These are phyloP conservation scores for Aspergillus udagawae DNA, from an alignment of 2,329 filamentous ascomycete species.

Conservation along the genomic window DNA sequence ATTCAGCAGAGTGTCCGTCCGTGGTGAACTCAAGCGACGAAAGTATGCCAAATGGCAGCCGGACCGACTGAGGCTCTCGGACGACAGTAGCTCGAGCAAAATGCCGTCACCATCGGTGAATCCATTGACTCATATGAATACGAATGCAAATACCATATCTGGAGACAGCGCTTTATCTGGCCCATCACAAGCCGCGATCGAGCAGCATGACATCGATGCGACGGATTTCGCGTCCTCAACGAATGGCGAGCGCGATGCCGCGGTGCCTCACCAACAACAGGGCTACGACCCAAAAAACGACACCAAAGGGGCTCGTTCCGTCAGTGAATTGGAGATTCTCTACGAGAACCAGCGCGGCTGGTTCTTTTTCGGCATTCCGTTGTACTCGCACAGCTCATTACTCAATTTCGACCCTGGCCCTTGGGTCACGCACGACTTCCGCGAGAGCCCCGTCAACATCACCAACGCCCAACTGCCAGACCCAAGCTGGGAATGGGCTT, in stretches of 20 bases:
- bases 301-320: conserved; percentile 19
- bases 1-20: conserved; percentile 30
- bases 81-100: conserved; percentile 11
- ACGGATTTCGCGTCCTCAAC: conserved; percentile 12
- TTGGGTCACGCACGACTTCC: conserved; percentile 70
- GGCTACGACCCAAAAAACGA: background rate
- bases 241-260: background rate
- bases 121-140: conserved; percentile 6
- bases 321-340: conserved; percentile 70
- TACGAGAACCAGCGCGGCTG: conserved; percentile 94
- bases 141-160: conserved; percentile 6
- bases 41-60: conserved; percentile 52
- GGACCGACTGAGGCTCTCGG: conserved; percentile 50
- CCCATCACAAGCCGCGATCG: background rate
- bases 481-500: conserved; percentile 89
- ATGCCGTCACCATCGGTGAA: conserved; percentile 6
- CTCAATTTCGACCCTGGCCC: conserved; percentile 79
- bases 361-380: conserved; percentile 80
- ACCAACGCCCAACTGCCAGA: conserved; percentile 89
- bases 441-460: conserved; percentile 63
- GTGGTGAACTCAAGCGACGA: conserved; percentile 35
- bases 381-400: conserved; percentile 84
- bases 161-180: conserved; percentile 1
- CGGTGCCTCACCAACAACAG: background rate
- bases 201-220: conserved; percentile 10